phyloP scores from a whole-genome alignment of 1,139 yeast genomes.

The Hemisphaericaspora subhashii region DNA sequence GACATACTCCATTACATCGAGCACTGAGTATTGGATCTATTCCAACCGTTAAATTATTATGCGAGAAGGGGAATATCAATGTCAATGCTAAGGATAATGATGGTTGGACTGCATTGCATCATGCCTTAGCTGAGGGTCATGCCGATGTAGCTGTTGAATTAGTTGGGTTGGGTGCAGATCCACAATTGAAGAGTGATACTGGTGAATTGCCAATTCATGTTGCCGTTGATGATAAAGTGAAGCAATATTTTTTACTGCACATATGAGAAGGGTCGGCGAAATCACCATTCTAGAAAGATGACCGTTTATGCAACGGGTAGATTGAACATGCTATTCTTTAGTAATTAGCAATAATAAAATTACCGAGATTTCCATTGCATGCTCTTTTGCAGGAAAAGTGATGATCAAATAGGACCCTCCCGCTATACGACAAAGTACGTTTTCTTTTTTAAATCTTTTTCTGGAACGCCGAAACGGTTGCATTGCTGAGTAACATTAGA shows the following conservation, averaged over 20 bases:
- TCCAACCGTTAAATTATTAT: constrained; percentile 50
- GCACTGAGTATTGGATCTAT: constrained; percentile 80
- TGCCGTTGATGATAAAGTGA: constrained; percentile 60
- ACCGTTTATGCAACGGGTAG: too few relatives aligned
- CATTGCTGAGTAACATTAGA: not conserved
- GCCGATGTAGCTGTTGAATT: constrained; percentile 71
- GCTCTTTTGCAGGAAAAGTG: too few relatives aligned
- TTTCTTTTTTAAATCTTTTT: too few relatives aligned
- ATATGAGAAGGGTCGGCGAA: not conserved
- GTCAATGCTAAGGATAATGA: constrained; percentile 65
- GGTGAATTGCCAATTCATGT: constrained; percentile 62
- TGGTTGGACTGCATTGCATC: constrained; percentile 89
- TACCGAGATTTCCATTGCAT: too few relatives aligned
- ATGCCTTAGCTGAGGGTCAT: constrained; percentile 90
- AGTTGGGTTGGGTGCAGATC: constrained; percentile 69
- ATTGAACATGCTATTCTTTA: too few relatives aligned
- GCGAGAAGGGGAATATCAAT: constrained; percentile 54
- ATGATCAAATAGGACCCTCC: too few relatives aligned
- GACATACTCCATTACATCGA: constrained; percentile 71
- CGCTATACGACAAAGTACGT: too few relatives aligned
- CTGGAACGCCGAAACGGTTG: not conserved
- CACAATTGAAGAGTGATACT: constrained; percentile 44
- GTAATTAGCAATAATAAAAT: too few relatives aligned
- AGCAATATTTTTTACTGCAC: constrained; percentile 3
- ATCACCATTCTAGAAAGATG: too few relatives aligned